A percentile compares a stretch with the other conserved stretches of the same genome.
Conservation (phyloP, 2,329 filamentous ascomycete species). For the Fusarium begoniae region DNA sequence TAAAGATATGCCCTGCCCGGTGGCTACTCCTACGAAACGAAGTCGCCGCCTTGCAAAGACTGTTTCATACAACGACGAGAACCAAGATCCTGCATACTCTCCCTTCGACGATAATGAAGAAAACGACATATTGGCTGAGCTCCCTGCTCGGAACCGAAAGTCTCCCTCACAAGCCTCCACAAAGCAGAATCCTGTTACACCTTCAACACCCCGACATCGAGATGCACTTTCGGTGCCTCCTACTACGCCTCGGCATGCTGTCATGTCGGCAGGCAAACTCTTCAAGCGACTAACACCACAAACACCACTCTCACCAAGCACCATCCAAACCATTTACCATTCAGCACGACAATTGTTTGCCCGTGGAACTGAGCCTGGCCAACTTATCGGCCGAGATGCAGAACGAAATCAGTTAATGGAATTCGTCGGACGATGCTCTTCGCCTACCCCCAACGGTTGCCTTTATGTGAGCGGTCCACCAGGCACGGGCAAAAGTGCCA, state of each 20-base stretch:
- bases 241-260: constrained; percentile 83
- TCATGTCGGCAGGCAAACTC: constrained; percentile 78
- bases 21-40: constrained; percentile 54
- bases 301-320: constrained; percentile 75
- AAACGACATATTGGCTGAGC: constrained; percentile 51
- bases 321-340: constrained; percentile 82
- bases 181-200: constrained; percentile 67
- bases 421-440: constrained; percentile 74
- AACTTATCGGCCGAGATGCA: constrained; percentile 80
- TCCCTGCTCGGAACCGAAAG: constrained; percentile 43
- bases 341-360: constrained; percentile 88
- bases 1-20: constrained; percentile 40
- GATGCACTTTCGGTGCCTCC: constrained; percentile 79
- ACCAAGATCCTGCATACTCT: constrained; percentile 59
- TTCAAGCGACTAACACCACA: constrained; percentile 82
- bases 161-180: constrained; percentile 45
- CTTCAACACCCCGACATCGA: constrained; percentile 79
- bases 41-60: constrained; percentile 54
- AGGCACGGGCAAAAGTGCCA: constrained; percentile 95
- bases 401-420: constrained; percentile 69
- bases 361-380: constrained; percentile 77
- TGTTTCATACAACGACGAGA: constrained; percentile 71
- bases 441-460: constrained; percentile 75
- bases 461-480: constrained; percentile 96
- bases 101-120: constrained; percentile 53